Evolutionary conservation across 164 flowering plant genomes (phyloP), one percentile per base, ranked within the genome.

Genomic region (Warburgia ugandensis): DNA sequence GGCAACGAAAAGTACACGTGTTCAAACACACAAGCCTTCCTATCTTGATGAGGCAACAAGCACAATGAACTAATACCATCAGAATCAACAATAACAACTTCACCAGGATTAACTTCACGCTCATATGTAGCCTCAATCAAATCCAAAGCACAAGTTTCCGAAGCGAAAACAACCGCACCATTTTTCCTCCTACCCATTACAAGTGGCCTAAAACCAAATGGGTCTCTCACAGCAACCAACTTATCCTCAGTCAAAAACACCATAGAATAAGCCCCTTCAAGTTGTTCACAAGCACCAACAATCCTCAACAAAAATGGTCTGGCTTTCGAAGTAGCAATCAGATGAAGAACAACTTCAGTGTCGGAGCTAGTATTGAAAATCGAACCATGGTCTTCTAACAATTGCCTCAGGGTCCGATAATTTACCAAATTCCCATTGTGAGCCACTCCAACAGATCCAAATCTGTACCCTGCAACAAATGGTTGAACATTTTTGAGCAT

Each of bases 401-500:
- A 60, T 2, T 72, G 71, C 31, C 96, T 60, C 1, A 92, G 75
- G 13, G 71, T 5, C 0, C 55, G 59, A 37, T 92, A 88, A 64
- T 92, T 92, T 11, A 88, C 94, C 48, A 88, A 66, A 54, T 92
- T 92, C 0, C 98, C 98, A 52, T 88, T 92, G 58, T 85, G 96
- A 19, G 98, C 96, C 17, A 92, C 88, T 4, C 87, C 95, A 3
- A 87, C 86, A 1, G 90, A 85, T 10, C 98, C 96, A 43, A 77
- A 91, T 39, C 83, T 62, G 55, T 81, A 83, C 0, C 94, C 81
- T 2, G 96, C 92, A 29, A 91, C 96, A 51, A 91, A 87, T 5
- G 98, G 98, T 52, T 91, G 98, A 22, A 91, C 98, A 55, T 85
- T 91, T 38, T 87, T 87, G 3, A 87, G 70, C 88, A 78, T 80